Evolutionary conservation across 176 grass and related monocot species (phyloP).

Genomic region (Dendrocalamus sinicus): DNA sequence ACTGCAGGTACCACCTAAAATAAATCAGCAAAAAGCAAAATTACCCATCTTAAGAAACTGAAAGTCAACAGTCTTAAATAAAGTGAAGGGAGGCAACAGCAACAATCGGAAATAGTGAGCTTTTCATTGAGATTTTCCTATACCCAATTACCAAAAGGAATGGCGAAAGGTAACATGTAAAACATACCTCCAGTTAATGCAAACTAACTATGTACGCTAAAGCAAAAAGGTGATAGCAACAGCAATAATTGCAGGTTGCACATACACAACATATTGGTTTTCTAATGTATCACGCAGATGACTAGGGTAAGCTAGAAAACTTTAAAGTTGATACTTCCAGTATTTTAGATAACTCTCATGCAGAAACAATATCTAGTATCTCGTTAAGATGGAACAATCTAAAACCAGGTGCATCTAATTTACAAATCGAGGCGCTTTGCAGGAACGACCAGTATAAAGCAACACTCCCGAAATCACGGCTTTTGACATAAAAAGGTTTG

Average conservation of each 20-base stretch:
- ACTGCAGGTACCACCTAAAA: constrained; percentile 8
- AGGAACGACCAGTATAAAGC: constrained; percentile 8
- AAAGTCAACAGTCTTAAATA: not conserved
- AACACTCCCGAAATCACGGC: constrained; percentile 4
- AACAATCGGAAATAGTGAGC: not conserved
- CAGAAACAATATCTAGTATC: not conserved
- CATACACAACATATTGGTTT: not conserved
- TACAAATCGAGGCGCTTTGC: constrained; percentile 5
- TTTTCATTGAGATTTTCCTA: not conserved
- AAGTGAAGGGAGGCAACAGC: not conserved
- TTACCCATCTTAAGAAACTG: not conserved
- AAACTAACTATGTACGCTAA: constrained; percentile 16
- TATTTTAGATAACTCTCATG: constrained; percentile 1
- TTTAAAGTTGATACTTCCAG: constrained; percentile 14
- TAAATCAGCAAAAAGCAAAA: not conserved
- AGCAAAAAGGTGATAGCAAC: constrained; percentile 21
- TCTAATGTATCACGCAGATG: not conserved
- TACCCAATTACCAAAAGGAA: constrained; percentile 22
- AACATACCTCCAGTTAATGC: constrained; percentile 5
- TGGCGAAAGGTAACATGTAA: not conserved
- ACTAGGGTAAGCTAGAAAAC: constrained; percentile 4
- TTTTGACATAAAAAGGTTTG: constrained; percentile 28
- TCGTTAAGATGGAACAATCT: constrained; percentile 23
- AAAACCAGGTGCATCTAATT: constrained; percentile 4
- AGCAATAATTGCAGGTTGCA: constrained; percentile 16